These are phyloP conservation scores for Liriodendron chinense DNA, from an alignment of 164 flowering plant species.

Conservation along the genomic window DNA sequence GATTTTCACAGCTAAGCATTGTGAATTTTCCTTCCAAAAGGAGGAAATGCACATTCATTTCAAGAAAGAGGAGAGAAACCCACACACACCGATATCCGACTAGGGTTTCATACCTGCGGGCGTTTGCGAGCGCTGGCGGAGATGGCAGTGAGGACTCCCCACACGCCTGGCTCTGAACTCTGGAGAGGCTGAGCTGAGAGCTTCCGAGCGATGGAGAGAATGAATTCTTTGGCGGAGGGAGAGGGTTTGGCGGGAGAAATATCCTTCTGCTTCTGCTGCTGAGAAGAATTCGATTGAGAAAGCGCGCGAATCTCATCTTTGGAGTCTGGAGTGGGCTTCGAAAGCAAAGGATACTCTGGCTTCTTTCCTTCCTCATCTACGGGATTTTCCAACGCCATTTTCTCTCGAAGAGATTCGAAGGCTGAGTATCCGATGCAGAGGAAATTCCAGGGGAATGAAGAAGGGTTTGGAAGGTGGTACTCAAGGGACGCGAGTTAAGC, in stretches of 20 bases:
- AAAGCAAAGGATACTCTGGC: background rate
- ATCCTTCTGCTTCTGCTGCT: background rate
- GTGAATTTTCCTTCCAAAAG: too few species aligned
- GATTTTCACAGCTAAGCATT: too few species aligned
- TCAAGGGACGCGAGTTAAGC: too few species aligned
- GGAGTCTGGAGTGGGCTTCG: constrained; percentile 2
- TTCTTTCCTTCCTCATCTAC: background rate
- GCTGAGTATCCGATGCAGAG: background rate
- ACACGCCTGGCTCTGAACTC: constrained; percentile 59
- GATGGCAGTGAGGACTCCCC: constrained; percentile 97
- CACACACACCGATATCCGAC: background rate
- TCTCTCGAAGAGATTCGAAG: background rate
- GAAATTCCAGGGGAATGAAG: too few species aligned
- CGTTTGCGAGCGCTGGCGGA: constrained; percentile 76
- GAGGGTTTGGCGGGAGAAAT: background rate
- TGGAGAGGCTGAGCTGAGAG: constrained; percentile 67
- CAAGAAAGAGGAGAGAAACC: too few species aligned
- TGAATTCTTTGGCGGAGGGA: background rate
- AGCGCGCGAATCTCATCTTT: background rate
- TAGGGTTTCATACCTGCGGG: constrained; percentile 45
- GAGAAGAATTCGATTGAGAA: constrained; percentile 1
- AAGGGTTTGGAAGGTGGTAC: too few species aligned
- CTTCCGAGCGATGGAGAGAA: constrained; percentile 49
- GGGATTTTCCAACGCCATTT: background rate
- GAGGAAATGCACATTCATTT: too few species aligned